Evolutionary conservation across 257 asterid genomes (phyloP), one percentile per base, ranked within the genome.

Genomic region (Solanum phureja): DNA sequence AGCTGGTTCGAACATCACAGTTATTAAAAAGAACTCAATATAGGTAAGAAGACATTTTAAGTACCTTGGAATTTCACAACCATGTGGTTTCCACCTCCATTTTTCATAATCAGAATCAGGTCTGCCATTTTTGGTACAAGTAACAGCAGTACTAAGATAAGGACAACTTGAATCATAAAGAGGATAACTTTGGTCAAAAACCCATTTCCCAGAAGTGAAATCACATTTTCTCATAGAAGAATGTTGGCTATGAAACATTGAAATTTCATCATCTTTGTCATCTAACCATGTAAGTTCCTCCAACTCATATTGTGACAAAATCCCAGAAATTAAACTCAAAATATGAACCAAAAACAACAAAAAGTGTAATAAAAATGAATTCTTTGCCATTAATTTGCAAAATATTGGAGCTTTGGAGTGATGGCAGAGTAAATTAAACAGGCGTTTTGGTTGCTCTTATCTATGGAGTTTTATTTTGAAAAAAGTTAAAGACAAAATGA

Each of bases 81-180:
- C 94, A 62, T 92, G 71, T 1, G 99, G 98, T 84, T 94, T 92
- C 99, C 99, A 96, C 86, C 89, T 93, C 98, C 96, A 93, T 60
- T 94, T 95, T 85, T 96, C 96, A 87, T 96, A 96, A 89, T 91
- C 98, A 52, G 99, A 93, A 90, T 96, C 99, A 4, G 98, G 98
- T 7, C 98, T 93, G 2, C 98, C 99, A 83, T 96, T 96, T 87
- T 92, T 92, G 66, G 42, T 94, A 83, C 99, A 96, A 0, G 94
- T 86, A 34, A 95, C 98, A 18, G 99, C 91, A 72, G 90, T 89
- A 85, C 94, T 94, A 18, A 95, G 98, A 77, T 96, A 96, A 8
- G 99, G 96, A 68, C 99, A 96, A 85, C 75, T 87, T 3, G 96
- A 89, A 74, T 94, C 95, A 38, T 96, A 96, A 13, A 96, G 93